Conservation (phyloP, 2,329 filamentous ascomycete genomes). For the Chaetomiaceae sp. region DNA sequence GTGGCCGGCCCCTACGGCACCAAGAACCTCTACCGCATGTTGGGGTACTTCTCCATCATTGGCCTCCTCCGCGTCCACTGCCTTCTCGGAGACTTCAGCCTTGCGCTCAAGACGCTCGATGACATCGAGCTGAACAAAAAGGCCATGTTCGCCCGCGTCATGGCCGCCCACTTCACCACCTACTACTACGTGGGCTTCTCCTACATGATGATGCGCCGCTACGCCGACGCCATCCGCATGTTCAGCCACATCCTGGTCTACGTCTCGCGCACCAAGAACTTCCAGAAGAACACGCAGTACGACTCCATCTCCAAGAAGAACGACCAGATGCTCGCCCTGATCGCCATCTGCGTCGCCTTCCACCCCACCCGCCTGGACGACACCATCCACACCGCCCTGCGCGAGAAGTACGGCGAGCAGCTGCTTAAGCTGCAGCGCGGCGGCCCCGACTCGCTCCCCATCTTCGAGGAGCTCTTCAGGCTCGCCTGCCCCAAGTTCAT, state of each 20-base stretch:
- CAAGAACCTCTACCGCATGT: constrained; percentile 93
- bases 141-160: constrained; percentile 98
- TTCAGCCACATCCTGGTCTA: constrained; percentile 99
- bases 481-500: constrained; percentile 99
- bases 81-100: constrained; percentile 93
- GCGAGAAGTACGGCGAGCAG: constrained; percentile 99
- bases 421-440: constrained; percentile 94
- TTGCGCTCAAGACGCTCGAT: constrained; percentile 97
- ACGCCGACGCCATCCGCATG: constrained; percentile 98
- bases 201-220: constrained; percentile 99
- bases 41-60: constrained; percentile 99
- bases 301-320: constrained; percentile 99
- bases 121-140: constrained; percentile 99
- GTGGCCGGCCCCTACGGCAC: constrained; percentile 94
- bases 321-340: constrained; percentile 99
- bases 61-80: constrained; percentile 94
- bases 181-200: constrained; percentile 99
- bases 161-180: constrained; percentile 98
- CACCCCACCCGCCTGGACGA: constrained; percentile 95
- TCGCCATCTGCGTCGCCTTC: constrained; percentile 98
- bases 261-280: constrained; percentile 98
- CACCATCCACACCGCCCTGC: constrained; percentile 95
- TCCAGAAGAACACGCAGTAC: constrained; percentile 98
- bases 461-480: constrained; percentile 98
- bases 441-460: constrained; percentile 87